Percentiles rank a stretch among this genome's conserved stretches.
Evolutionary conservation across 192 early-diverging fungal species (phyloP).

Genomic region (Funneliformis geosporum): DNA sequence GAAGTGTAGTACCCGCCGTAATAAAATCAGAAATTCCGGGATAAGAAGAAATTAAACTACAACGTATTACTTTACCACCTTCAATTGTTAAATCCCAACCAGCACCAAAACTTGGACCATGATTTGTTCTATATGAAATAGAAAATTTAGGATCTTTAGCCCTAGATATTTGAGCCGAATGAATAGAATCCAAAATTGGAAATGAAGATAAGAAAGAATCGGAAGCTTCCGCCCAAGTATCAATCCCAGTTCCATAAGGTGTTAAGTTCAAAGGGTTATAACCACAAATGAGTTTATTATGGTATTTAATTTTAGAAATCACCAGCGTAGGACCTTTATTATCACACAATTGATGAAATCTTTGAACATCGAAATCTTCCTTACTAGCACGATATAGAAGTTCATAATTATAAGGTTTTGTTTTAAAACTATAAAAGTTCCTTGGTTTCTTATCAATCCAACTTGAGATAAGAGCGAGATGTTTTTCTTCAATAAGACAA

Average conservation of each 20-base stretch:
- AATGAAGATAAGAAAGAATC: not conserved
- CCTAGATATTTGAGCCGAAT: not conserved
- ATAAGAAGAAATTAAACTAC: not conserved
- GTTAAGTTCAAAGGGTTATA: not conserved
- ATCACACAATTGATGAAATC: slow-evolving; percentile 6
- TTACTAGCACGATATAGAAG: not conserved
- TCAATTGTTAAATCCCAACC: not conserved
- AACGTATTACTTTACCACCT: not conserved
- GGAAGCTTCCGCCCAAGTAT: not conserved
- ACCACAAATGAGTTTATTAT: not conserved
- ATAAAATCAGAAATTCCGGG: not conserved
- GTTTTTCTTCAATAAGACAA: not conserved
- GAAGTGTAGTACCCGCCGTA: not conserved
- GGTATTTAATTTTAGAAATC: not conserved
- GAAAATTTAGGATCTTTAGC: not conserved
- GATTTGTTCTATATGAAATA: not conserved
- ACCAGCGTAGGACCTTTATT: not conserved
- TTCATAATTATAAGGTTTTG: not conserved
- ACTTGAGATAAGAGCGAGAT: not conserved
- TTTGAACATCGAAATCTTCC: not conserved
- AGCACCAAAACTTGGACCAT: slow-evolving; percentile 10
- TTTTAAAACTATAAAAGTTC: not conserved
- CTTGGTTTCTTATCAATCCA: slow-evolving; percentile 1
- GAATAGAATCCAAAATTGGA: not conserved
- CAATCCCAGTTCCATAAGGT: not conserved